A percentile compares a stretch with the other conserved stretches of the same genome.
Evolutionary conservation across 2,329 filamentous ascomycete genomes (phyloP).

Genomic region (Passalora sequoiae): DNA sequence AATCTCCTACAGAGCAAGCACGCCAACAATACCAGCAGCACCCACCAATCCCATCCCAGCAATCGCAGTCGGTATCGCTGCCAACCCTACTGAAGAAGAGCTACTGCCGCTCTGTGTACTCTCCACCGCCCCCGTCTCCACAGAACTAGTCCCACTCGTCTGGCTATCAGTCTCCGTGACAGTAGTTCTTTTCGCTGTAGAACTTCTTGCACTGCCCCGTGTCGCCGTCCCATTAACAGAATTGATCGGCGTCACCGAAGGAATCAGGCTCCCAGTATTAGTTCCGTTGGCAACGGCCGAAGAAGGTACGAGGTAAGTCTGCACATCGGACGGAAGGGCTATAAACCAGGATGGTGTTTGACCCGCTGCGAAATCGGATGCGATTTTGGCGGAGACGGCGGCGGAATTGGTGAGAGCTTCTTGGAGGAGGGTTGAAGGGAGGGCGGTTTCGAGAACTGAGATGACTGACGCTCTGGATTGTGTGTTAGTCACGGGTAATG

Average conservation of each 20-base stretch:
- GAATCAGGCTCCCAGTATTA: conserved; percentile 10
- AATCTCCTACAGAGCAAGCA: conserved; percentile 9
- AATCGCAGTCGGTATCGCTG: conserved; percentile 34
- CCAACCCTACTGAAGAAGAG: conserved; percentile 20
- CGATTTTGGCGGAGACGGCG: conserved; percentile 39
- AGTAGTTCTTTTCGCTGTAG: conserved; percentile 4
- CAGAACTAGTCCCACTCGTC: not conserved
- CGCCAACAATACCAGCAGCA: conserved; percentile 9
- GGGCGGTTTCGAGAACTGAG: conserved; percentile 41
- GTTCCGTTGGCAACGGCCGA: conserved; percentile 23
- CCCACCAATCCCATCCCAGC: conserved; percentile 30
- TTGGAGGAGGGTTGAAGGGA: conserved; percentile 39
- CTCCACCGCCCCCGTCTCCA: not conserved
- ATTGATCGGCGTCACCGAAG: conserved; percentile 3
- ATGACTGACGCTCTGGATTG: conserved; percentile 35
- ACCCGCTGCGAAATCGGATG: conserved; percentile 41
- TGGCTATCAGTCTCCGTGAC: conserved; percentile 4
- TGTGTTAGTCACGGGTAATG: too few species aligned
- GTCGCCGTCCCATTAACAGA: conserved; percentile 2
- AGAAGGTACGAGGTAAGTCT: conserved; percentile 38
- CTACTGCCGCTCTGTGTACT: not conserved
- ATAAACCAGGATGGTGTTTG: conserved; percentile 43
- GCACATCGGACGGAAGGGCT: conserved; percentile 41
- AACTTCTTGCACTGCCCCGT: conserved; percentile 4
- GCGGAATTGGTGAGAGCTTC: conserved; percentile 40